These are phyloP conservation scores for Naegleria fowleri DNA, from an alignment of 208 protist genomes.

Conservation along the genomic window DNA sequence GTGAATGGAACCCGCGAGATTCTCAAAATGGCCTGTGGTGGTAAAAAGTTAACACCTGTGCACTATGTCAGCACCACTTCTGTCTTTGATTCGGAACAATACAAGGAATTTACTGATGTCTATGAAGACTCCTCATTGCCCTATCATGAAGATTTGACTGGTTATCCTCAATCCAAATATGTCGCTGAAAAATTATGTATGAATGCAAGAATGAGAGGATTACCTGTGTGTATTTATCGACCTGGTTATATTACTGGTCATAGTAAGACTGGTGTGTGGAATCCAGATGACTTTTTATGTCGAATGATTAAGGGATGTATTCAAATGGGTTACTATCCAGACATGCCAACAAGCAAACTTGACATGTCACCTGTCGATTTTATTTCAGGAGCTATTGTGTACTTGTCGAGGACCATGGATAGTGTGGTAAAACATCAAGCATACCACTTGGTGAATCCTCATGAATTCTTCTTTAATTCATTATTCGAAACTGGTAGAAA, in stretches of 20 bases:
- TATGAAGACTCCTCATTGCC: slow-evolving; percentile 34
- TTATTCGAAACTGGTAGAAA: not conserved
- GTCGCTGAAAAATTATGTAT: slow-evolving; percentile 46
- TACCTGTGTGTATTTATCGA: slow-evolving; percentile 40
- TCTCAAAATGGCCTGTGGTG: slow-evolving; percentile 33
- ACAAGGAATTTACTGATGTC: slow-evolving; percentile 24
- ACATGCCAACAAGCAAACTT: slow-evolving; percentile 32
- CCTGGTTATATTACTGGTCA: slow-evolving; percentile 46
- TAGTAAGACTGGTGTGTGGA: slow-evolving; percentile 42
- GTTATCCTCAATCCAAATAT: slow-evolving; percentile 54
- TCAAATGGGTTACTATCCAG: slow-evolving; percentile 41
- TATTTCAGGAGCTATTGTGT: slow-evolving; percentile 36
- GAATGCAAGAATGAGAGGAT: slow-evolving; percentile 35
- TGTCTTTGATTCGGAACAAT: slow-evolving; percentile 34
- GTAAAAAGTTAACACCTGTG: slow-evolving; percentile 32
- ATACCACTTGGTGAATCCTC: slow-evolving; percentile 15
- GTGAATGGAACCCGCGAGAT: slow-evolving; percentile 50
- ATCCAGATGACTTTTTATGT: slow-evolving; percentile 50
- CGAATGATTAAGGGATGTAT: slow-evolving; percentile 48
- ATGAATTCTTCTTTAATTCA: slow-evolving; percentile 27
- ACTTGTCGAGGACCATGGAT: not conserved
- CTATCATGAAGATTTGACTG: slow-evolving; percentile 36
- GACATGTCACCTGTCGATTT: slow-evolving; percentile 51
- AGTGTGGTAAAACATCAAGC: slow-evolving; percentile 17
- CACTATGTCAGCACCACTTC: slow-evolving; percentile 38